A percentile compares a stretch with the other conserved stretches of the same genome.
Conservation (phyloP, 257 asterid genomes). For the Cruciata laevipes region DNA sequence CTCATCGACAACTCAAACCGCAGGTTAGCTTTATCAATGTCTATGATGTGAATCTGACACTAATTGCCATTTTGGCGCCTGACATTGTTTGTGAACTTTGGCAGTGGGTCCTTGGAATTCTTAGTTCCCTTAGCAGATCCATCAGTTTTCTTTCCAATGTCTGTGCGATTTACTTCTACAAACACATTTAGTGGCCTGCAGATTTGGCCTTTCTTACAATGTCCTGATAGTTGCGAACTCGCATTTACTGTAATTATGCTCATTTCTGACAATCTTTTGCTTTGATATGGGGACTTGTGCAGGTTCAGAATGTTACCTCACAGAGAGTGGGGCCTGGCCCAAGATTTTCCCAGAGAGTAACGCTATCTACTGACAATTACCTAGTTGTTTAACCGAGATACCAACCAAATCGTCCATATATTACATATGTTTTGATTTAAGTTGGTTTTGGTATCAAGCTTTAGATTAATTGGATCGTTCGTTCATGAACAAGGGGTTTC, state of each 20-base stretch:
- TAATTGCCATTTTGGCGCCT: slow-evolving; percentile 17
- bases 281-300: slow-evolving; percentile 17
- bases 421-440: slow-evolving; percentile 7
- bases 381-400: slow-evolving; percentile 38
- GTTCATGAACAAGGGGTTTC: background rate
- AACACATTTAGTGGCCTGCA: slow-evolving; percentile 71
- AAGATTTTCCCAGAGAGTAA: slow-evolving; percentile 59
- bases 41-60: slow-evolving; percentile 2
- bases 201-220: slow-evolving; percentile 31
- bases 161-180: slow-evolving; percentile 65
- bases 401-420: background rate
- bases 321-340: slow-evolving; percentile 58
- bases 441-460: background rate
- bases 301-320: slow-evolving; percentile 54
- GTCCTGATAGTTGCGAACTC: background rate
- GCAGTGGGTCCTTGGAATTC: slow-evolving; percentile 92
- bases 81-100: slow-evolving; percentile 19
- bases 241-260: background rate
- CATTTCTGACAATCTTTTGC: background rate
- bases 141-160: slow-evolving; percentile 71
- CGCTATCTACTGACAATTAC: slow-evolving; percentile 57
- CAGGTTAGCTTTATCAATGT: slow-evolving; percentile 46
- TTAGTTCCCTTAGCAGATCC: slow-evolving; percentile 76
- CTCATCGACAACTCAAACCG: slow-evolving; percentile 87
- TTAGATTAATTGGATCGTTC: slow-evolving; percentile 4